Base-by-base conservation (phyloP, 208 protist genomes). In the Trypanosoma conorhini region DNA sequence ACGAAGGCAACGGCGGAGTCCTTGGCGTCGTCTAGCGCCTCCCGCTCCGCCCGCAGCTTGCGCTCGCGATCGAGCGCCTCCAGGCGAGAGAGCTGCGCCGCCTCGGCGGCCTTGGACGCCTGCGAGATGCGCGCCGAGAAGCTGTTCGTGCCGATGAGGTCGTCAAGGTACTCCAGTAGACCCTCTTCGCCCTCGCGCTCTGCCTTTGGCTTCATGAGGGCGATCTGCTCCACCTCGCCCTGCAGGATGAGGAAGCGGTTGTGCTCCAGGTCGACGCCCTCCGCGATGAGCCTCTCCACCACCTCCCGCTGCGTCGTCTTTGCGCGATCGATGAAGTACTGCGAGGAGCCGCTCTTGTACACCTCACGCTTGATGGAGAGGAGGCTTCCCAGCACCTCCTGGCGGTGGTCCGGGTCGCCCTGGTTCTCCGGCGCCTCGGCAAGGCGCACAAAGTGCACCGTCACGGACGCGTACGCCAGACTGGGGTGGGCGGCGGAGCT, bases 211-310 rank as follows among this genome's bases (percentile, higher is more conserved):
- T 99, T 99, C 99, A 99, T 99, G 67, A 99, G 85, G 15, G 99
- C 95, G 68, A 99, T 99, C 77, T 97, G 94, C 79, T 99, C 99
- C 33, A 99, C 99, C 85, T 99, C 99, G 51, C 99, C 99, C 87
- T 99, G 99, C 13, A 99, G 86, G 79, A 99, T 99, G 17, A 99
- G 87, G 85, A 99, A 99, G 42, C 99, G 89, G 77, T 99, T 99
- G 92, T 99, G 93, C 73, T 99, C 97, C 19, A 99, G 88, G 86
- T 99, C 99, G 60, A 99, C 95, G 60, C 98, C 99, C 26, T 98
- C 87, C 24, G 64, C 42, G 40, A 95, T 96, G 21, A 99, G 88
- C 26, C 98, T 85, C 15, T 80, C 81, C 68, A 94, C 87, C 22
- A 97, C 93, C 52, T 95, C 85, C 56, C 87, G 88, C 70, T 96